phyloP scores from a whole-genome alignment of 768 basidiomycete genomes.

The Brasilioporus rufonigricans region DNA sequence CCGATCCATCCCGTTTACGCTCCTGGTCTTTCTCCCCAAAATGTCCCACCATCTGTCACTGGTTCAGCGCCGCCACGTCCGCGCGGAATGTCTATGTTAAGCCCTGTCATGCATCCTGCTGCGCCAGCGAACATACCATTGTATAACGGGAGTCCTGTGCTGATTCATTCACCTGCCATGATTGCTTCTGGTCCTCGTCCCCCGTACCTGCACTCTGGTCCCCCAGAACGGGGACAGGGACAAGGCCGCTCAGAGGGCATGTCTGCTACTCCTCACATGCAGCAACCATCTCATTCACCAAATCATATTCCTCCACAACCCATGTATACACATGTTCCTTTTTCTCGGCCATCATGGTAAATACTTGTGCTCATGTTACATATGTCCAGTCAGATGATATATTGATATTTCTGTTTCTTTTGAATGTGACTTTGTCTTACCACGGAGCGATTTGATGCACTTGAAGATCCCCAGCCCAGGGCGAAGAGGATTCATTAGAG shows the following conservation, averaged over 20 bases:
- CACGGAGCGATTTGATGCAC: background rate
- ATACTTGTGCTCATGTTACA: constrained; percentile 15
- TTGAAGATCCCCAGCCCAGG: background rate
- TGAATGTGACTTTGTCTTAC: constrained; percentile 25
- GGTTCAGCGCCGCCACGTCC: constrained; percentile 39
- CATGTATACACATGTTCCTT: constrained; percentile 28
- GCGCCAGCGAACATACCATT: constrained; percentile 43
- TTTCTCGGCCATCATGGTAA: constrained; percentile 33
- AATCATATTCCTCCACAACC: constrained; percentile 28
- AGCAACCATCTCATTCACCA: constrained; percentile 33
- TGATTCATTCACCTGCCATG: constrained; percentile 56
- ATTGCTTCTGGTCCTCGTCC: constrained; percentile 32
- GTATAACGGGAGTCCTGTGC: constrained; percentile 66
- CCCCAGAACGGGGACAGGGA: constrained; percentile 48
- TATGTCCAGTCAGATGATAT: constrained; percentile 29
- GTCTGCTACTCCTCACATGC: constrained; percentile 38
- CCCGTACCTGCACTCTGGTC: constrained; percentile 45
- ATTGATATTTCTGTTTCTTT: constrained; percentile 29
- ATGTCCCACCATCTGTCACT: constrained; percentile 27
- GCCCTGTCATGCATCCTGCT: constrained; percentile 69
- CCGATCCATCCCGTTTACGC: constrained; percentile 47
- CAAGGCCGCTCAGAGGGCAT: constrained; percentile 50
- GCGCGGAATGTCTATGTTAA: constrained; percentile 60
- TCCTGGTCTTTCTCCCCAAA: constrained; percentile 40
- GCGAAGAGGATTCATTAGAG: constrained; percentile 11